phyloP scores from a whole-genome alignment of 129 eudicot species.

The Centaurea solstitialis region DNA sequence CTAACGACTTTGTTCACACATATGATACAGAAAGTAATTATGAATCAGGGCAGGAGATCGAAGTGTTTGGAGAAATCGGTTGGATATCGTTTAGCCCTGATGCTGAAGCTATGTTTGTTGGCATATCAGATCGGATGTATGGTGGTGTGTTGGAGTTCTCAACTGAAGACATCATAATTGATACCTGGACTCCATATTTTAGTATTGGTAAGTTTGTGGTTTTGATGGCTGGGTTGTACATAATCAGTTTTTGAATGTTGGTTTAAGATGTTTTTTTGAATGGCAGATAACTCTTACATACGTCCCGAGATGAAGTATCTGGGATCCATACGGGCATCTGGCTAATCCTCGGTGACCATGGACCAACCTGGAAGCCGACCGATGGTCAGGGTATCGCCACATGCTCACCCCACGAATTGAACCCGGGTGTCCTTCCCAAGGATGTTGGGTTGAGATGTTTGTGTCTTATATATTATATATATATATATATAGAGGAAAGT shows the following conservation, averaged over 20 bases:
- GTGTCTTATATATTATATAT: too few relatives aligned
- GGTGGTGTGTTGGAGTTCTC: constrained; percentile 90
- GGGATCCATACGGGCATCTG: too few relatives aligned
- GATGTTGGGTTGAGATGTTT: too few relatives aligned
- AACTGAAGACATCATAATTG: constrained; percentile 45
- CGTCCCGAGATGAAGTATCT: too few relatives aligned
- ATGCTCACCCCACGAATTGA: too few relatives aligned
- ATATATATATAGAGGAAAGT: too few relatives aligned
- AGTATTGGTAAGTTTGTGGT: constrained; percentile 18
- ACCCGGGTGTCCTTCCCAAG: too few relatives aligned
- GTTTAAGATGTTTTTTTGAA: too few relatives aligned
- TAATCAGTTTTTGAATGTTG: background rate
- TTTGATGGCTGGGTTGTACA: background rate
- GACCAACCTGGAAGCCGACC: too few relatives aligned
- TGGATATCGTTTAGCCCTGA: constrained; percentile 92
- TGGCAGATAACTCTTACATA: too few relatives aligned
- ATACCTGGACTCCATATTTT: constrained; percentile 55
- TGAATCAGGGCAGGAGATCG: constrained; percentile 64
- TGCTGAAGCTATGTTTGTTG: constrained; percentile 74
- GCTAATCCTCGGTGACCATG: too few relatives aligned
- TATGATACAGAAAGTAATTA: constrained; percentile 53
- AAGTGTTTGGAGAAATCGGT: constrained; percentile 91
- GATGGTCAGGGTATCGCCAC: too few relatives aligned
- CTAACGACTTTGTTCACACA: constrained; percentile 90
- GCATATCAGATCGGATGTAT: constrained; percentile 78